A percentile compares a stretch with the other conserved stretches of the same genome.
Conservation (phyloP, 352 stramenopile species). For the Globisporangium polare region DNA sequence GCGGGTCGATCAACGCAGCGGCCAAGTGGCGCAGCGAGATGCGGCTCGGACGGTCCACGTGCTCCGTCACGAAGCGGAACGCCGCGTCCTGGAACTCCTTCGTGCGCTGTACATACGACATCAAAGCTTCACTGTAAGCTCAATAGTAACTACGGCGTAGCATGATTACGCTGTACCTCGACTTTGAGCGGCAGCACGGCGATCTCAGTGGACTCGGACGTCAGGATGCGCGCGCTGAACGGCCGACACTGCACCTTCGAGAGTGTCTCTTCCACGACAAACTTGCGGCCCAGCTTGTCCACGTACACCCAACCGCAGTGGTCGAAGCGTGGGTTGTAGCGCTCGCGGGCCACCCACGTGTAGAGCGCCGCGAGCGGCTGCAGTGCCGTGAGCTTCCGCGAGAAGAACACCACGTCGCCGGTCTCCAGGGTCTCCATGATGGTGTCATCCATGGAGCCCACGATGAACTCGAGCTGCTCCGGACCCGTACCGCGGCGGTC, state of each 20-base stretch:
- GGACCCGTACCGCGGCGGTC: constrained; percentile 26
- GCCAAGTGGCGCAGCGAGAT: constrained; percentile 57
- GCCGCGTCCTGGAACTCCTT: constrained; percentile 62
- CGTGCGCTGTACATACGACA: constrained; percentile 28
- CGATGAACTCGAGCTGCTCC: constrained; percentile 53
- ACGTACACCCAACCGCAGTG: constrained; percentile 82
- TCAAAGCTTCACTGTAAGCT: not conserved
- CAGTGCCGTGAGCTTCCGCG: constrained; percentile 64
- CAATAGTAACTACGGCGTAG: too few relatives aligned
- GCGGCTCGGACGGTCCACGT: constrained; percentile 52
- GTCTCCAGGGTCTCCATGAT: constrained; percentile 87
- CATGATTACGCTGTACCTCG: too few relatives aligned
- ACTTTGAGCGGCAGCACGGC: constrained; percentile 68
- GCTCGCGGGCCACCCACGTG: constrained; percentile 50
- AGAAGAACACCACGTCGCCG: constrained; percentile 78
- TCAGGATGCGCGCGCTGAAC: constrained; percentile 72
- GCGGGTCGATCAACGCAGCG: constrained; percentile 40
- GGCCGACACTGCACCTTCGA: constrained; percentile 70
- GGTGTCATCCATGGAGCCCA: constrained; percentile 83
- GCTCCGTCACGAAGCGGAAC: constrained; percentile 48
- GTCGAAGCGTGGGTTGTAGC: constrained; percentile 69
- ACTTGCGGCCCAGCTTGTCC: constrained; percentile 76
- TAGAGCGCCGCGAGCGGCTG: constrained; percentile 69
- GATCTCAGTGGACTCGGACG: constrained; percentile 72
- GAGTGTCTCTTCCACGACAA: constrained; percentile 82